Evolutionary conservation across 148 eudicot genomes (phyloP), one percentile per base, ranked within the genome.

Genomic region (Bassia scoparia): DNA sequence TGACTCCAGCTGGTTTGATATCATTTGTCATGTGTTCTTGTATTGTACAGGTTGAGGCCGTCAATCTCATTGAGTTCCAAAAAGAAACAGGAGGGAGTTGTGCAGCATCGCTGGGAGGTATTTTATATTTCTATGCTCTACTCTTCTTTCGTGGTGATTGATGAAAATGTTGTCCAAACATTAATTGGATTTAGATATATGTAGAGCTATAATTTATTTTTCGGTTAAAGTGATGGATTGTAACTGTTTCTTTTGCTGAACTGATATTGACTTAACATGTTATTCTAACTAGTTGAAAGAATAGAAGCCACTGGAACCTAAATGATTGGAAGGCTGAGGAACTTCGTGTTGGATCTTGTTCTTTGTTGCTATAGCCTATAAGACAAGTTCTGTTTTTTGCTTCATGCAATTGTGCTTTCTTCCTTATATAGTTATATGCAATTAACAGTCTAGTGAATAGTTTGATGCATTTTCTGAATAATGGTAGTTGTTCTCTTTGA

Each of bases 91-190:
- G 87, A 84, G 69, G 87, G 81, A 79, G 89, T 84, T 77, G 83
- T 86, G 61, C 80, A 80, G 53, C 86, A 87, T 20, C 86, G 83
- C 43, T 87, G 87, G 86, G 92, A 89, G 96, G 98, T 93, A 87
- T 33, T 67, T 38, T 79, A 10, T 13, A 61, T 60, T 61, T 71
- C 59, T 44, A 6, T 59, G 43, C 18, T 54, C 52, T 11, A 11
- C 33, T 64, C 5, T n/a, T 21, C 10, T 67, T 27, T 31, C 27
- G 10, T 62, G 44, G 23, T 60, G 38, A 15, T 29, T 58, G 26
- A 60, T 64, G 53, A 59, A 61, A 72, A 41, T 8, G 46, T 41
- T 41, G 46, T 4, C 38, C 46, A 58, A 27, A n/a, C 29, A 24
- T 41, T 77, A n/a, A 16, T 48, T 68, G 20, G 68, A 59, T 33